These are phyloP conservation scores for Boletus sp. DNA, from an alignment of 1,284 basidiomycete genomes.

Conservation along the genomic window DNA sequence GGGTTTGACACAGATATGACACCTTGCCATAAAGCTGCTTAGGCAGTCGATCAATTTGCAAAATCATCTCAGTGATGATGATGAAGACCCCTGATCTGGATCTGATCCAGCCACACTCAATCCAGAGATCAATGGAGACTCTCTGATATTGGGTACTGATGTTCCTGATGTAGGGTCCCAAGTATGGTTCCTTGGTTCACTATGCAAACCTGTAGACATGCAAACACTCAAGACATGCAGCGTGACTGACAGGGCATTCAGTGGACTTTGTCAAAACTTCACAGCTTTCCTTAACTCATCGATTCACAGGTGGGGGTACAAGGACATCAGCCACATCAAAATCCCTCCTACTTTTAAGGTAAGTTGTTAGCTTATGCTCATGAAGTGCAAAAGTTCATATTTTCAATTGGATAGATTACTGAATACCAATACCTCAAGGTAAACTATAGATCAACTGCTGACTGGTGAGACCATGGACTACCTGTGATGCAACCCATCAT, in stretches of 20 bases:
- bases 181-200: neutral
- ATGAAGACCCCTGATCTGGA: neutral
- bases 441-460: neutral
- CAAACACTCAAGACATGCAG: neutral
- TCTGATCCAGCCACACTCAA: neutral
- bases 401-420: neutral
- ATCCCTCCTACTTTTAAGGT: neutral
- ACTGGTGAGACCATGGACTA: neutral
- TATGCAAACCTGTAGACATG: neutral
- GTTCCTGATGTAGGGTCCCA: no score
- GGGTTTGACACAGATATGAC: no score
- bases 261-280: neutral
- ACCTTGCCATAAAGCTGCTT: neutral
- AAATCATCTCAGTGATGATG: neutral
- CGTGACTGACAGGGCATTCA: constrained; percentile 32
- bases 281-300: neutral
- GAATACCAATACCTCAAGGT: neutral
- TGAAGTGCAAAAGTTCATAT: neutral
- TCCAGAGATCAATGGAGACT: neutral
- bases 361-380: neutral
- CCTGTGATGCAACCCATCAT: neutral
- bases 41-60: neutral
- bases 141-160: neutral
- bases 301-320: neutral
- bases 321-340: neutral